Evolutionary conservation across 768 basidiomycete species (phyloP).

Genomic region (Tulasnella sp.): DNA sequence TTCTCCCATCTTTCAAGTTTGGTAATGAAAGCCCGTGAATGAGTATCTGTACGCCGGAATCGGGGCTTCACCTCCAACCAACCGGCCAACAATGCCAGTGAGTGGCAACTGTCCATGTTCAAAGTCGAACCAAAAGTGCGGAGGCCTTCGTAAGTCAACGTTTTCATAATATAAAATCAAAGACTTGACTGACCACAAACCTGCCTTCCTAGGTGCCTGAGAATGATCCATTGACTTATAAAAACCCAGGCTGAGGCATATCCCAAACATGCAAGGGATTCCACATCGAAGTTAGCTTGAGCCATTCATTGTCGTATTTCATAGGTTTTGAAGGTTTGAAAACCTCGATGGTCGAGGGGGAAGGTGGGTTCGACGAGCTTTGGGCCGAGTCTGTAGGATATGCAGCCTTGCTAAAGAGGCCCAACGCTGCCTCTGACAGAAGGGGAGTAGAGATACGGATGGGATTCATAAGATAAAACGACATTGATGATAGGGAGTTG

Average conservation of each 20-base stretch:
- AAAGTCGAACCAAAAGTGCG: no score
- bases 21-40: neutral
- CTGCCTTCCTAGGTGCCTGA: conserved; percentile 51
- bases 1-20: conserved; percentile 7
- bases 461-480: conserved; percentile 8
- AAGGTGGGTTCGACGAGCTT: neutral
- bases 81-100: no score
- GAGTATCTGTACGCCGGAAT: neutral
- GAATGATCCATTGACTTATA: conserved; percentile 41
- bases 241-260: conserved; percentile 23
- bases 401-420: neutral
- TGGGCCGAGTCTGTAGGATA: neutral
- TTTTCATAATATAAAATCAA: no score
- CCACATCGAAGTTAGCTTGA: conserved; percentile 37
- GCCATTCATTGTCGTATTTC: conserved; percentile 47
- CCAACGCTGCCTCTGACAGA: conserved; percentile 3
- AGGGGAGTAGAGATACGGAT: conserved; percentile 7
- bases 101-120: no score
- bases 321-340: no score
- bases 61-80: no score
- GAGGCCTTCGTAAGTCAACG: no score
- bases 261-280: conserved; percentile 24
- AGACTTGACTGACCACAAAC: conserved; percentile 39
- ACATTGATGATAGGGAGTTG: conserved; percentile 1
- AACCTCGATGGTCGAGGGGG: no score